These are phyloP conservation scores for Suhomyces emberorum DNA, from an alignment of 805 yeast species.

Conservation along the genomic window DNA sequence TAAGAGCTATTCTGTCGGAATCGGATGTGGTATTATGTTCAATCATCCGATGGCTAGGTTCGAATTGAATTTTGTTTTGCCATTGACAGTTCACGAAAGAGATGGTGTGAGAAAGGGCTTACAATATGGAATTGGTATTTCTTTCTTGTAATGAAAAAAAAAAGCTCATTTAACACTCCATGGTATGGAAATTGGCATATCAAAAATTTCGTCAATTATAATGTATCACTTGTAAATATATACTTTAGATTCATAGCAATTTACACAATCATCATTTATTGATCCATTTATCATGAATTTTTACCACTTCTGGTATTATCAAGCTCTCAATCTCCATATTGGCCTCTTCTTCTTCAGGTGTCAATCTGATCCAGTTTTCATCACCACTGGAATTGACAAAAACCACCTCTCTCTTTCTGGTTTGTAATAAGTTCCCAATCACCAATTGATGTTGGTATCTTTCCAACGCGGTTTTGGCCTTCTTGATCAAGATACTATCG, in stretches of 20 bases:
- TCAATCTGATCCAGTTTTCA: constrained; percentile 50
- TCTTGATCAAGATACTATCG: constrained; percentile 58
- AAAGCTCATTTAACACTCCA: too few relatives aligned
- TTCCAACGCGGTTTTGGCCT: constrained; percentile 74
- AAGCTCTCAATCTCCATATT: constrained; percentile 69
- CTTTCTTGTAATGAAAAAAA: constrained; percentile 49
- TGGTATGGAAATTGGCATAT: too few relatives aligned
- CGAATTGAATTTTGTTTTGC: constrained; percentile 54
- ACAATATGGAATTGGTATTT: constrained; percentile 59
- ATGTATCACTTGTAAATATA: too few relatives aligned
- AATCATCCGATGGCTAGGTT: constrained; percentile 58
- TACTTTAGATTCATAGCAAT: too few relatives aligned
- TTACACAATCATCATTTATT: too few relatives aligned
- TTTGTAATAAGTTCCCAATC: constrained; percentile 87
- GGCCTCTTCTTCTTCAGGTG: constrained; percentile 35
- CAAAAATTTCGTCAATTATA: too few relatives aligned
- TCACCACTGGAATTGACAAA: constrained; percentile 59
- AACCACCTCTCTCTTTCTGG: constrained; percentile 83
- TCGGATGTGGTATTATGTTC: constrained; percentile 50
- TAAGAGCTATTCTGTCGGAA: constrained; percentile 31
- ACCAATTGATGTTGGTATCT: constrained; percentile 92
- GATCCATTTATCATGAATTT: constrained; percentile 65
- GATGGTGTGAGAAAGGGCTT: constrained; percentile 51
- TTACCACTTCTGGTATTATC: constrained; percentile 75
- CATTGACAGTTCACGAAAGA: constrained; percentile 41